Evolutionary conservation across 1,284 basidiomycete species (phyloP), one percentile per base, ranked within the genome.

Genomic region (Cryptococcus sp.): DNA sequence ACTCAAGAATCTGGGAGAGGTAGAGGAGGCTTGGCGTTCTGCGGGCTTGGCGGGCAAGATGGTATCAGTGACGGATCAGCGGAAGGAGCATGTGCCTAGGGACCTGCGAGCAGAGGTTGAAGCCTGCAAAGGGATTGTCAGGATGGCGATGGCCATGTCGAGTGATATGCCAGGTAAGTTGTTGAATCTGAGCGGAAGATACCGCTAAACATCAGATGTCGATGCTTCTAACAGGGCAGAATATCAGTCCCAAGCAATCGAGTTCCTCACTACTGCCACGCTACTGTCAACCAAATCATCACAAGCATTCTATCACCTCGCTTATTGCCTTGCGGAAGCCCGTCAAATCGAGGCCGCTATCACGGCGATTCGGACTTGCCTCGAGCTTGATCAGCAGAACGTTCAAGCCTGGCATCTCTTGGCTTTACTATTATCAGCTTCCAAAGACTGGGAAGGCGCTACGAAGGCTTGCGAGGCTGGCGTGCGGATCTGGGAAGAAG

Each of bases 331-430:
- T 48, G 81, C 87, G 10, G 82, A 85, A 48, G 79, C 80, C n/a
- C 82, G 86, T 24, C 82, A 89, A 57, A 76, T 93, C 19, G 78
- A 82, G 25, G 76, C 80, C 4, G 91, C 91, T 0, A 79, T 87
- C 1, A 74, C 81, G 7, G 78, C 83, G 40, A 87, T 89, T 0
- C 83, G 87, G 11, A 73, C 78, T 11, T 88, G 90, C 0, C 82
- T 94, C 10, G 89, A 93, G 72, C 79, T 81, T 3, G 85, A 87
- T 49, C 79, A 86, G 0, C 77, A 76, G 22, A 85, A 88, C 60
- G 79, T 88, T 23, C 81, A 88, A 39, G 84, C 87, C 51, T 98
- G 93, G 94, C 94, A 98, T 73, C 80, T 98, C 16, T 80, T 98
- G 0, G 89, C 88, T 0, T 77, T 98, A 4, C 73, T 97, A 14